Conservation (phyloP, 2,329 filamentous ascomycete genomes). For the Trichoderma citrinoviride region DNA sequence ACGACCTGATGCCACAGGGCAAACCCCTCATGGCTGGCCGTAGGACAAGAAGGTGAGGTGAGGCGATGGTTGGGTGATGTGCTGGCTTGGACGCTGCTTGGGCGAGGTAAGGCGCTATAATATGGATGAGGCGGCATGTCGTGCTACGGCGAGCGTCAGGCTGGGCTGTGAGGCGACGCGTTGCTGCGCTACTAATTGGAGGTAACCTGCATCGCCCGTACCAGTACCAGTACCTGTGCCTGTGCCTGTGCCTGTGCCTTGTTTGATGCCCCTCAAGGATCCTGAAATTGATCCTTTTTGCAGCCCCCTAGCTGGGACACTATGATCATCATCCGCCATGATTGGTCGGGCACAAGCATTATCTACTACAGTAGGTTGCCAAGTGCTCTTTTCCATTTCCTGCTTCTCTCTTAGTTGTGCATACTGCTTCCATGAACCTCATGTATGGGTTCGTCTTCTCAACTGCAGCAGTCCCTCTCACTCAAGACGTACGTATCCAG, state of each 20-base stretch:
- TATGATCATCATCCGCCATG: not conserved
- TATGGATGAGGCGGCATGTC: not conserved
- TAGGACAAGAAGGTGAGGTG: not conserved
- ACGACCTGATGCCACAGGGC: slow-evolving; percentile 14
- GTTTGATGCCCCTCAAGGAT: slow-evolving; percentile 4
- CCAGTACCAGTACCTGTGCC: too few species aligned
- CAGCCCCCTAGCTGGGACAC: not conserved
- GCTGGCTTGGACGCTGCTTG: not conserved
- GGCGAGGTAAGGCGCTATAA: not conserved
- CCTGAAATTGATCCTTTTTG: not conserved
- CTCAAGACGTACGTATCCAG: not conserved
- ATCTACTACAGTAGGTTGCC: too few species aligned
- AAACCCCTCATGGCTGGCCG: slow-evolving; percentile 19
- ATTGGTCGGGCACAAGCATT: not conserved
- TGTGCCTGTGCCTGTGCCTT: not conserved
- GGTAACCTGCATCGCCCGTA: not conserved
- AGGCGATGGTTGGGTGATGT: not conserved
- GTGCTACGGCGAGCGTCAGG: not conserved
- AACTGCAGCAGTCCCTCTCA: not conserved
- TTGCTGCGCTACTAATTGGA: slow-evolving; percentile 6
- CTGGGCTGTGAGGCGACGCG: slow-evolving; percentile 10
- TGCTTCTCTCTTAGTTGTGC: too few species aligned
- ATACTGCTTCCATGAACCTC: too few species aligned
- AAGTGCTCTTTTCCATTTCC: too few species aligned
- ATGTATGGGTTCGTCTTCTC: not conserved